Evolutionary conservation across 2,329 filamentous ascomycete species (phyloP).

Genomic region (Colletotrichum brevisporum): DNA sequence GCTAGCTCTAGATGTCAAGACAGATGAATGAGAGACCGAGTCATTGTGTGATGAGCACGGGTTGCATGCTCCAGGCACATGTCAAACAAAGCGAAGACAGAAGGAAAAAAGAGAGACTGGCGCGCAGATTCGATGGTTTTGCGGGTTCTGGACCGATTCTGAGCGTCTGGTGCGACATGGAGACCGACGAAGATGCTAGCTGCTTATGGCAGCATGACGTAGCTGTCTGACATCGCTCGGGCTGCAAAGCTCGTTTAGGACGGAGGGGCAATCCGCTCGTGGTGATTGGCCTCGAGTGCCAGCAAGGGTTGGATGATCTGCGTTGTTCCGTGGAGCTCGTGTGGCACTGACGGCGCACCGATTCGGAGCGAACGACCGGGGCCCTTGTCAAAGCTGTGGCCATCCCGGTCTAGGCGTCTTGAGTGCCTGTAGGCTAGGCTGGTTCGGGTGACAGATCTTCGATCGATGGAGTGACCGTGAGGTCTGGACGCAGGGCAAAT

Average conservation of each 20-base stretch:
- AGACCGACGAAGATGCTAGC: background rate
- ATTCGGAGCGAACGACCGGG: constrained; percentile 29
- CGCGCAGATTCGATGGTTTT: constrained; percentile 3
- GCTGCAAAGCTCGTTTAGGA: constrained; percentile 15
- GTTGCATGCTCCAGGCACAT: constrained; percentile 23
- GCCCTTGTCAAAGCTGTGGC: constrained; percentile 40
- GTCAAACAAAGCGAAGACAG: constrained; percentile 27
- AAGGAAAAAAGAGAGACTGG: background rate
- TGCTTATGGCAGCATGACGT: constrained; percentile 37
- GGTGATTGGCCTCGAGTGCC: constrained; percentile 15
- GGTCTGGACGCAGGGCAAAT: constrained; percentile 36
- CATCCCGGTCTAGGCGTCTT: constrained; percentile 44
- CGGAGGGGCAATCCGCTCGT: background rate
- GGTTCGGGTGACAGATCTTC: constrained; percentile 36
- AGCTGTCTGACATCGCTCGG: constrained; percentile 13
- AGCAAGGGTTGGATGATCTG: constrained; percentile 37
- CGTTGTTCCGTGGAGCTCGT: constrained; percentile 22
- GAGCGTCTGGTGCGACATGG: constrained; percentile 3
- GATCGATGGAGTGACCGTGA: constrained; percentile 34
- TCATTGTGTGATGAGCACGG: constrained; percentile 16
- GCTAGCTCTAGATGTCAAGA: constrained; percentile 1
- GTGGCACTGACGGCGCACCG: constrained; percentile 36
- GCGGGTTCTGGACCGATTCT: constrained; percentile 14
- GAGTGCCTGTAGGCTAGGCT: constrained; percentile 30
- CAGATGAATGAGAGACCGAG: constrained; percentile 17